Percentiles rank a stretch among this genome's conserved stretches.
phyloP scores from a whole-genome alignment of 371 early-diverging fungal species.

The Lichtheimia hyalospora region DNA sequence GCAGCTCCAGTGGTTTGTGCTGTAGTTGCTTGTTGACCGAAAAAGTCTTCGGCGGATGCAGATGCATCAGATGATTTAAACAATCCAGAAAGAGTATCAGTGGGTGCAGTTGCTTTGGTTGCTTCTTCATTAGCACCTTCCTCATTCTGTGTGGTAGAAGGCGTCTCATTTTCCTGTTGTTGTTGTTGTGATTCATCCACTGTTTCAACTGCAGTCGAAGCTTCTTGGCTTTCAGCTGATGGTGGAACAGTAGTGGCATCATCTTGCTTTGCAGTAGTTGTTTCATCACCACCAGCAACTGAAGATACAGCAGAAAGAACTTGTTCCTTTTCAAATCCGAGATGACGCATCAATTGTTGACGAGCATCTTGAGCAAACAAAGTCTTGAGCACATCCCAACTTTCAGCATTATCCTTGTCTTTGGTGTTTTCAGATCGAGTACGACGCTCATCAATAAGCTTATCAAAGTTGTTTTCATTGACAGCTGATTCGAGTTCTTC shows the following conservation, averaged over 20 bases:
- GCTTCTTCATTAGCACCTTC: slow-evolving; percentile 12
- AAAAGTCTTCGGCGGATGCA: slow-evolving; percentile 29
- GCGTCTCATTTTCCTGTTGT: slow-evolving; percentile 6
- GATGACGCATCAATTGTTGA: slow-evolving; percentile 79
- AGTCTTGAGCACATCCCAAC: slow-evolving; percentile 85
- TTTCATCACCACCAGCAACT: slow-evolving; percentile 1
- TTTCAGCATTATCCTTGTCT: slow-evolving; percentile 59
- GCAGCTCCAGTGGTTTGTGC: slow-evolving; percentile 6
- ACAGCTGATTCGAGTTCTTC: slow-evolving; percentile 63
- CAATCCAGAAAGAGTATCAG: slow-evolving; percentile 27
- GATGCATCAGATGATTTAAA: slow-evolving; percentile 24
- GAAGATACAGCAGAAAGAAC: slow-evolving; percentile 52
- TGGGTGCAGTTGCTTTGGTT: slow-evolving; percentile 6
- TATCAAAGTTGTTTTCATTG: slow-evolving; percentile 54
- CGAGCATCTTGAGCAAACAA: slow-evolving; percentile 82
- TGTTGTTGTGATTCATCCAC: neutral
- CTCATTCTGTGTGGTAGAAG: slow-evolving; percentile 5
- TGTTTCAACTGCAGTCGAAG: slow-evolving; percentile 3
- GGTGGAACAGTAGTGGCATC: slow-evolving; percentile 20
- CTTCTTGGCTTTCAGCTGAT: slow-evolving; percentile 14
- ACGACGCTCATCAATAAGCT: slow-evolving; percentile 59
- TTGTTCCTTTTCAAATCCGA: slow-evolving; percentile 80
- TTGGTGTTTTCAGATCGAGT: slow-evolving; percentile 34
- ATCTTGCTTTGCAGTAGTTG: slow-evolving; percentile 21
- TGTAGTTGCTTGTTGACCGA: slow-evolving; percentile 15